A percentile compares a stretch with the other conserved stretches of the same genome.
Evolutionary conservation across 139 green algal species (phyloP).

Genomic region (Bryopsis sp.): DNA sequence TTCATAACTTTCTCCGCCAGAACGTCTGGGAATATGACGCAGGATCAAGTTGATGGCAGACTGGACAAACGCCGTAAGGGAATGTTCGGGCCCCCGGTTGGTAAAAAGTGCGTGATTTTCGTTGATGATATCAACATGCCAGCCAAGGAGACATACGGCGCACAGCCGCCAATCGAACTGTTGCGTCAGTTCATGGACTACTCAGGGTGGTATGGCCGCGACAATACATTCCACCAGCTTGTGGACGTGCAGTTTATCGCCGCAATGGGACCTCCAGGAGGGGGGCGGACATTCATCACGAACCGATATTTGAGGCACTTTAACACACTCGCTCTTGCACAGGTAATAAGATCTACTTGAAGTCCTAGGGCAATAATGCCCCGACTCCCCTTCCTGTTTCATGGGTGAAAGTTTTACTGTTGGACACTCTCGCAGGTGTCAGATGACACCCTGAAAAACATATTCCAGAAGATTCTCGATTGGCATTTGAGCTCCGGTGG

Average conservation of each 20-base stretch:
- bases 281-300: conserved; percentile 59
- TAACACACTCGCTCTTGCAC: conserved; percentile 42
- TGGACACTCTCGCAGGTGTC: conserved; percentile 38
- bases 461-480: conserved; percentile 66
- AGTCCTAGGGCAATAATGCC: not conserved
- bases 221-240: conserved; percentile 54
- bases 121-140: conserved; percentile 81
- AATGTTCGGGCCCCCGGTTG: conserved; percentile 50
- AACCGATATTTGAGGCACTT: conserved; percentile 62
- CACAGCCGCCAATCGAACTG: conserved; percentile 67
- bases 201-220: conserved; percentile 51
- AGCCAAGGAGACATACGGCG: conserved; percentile 56
- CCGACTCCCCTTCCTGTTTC: not conserved
- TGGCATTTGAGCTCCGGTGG: conserved; percentile 44
- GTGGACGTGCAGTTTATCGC: conserved; percentile 57
- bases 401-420: too few species aligned
- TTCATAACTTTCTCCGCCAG: conserved; percentile 56
- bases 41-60: conserved; percentile 59
- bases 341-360: conserved; percentile 35
- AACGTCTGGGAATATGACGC: conserved; percentile 55
- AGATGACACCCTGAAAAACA: conserved; percentile 46
- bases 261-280: conserved; percentile 61
- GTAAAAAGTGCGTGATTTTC: conserved; percentile 46
- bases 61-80: conserved; percentile 66
- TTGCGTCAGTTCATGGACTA: conserved; percentile 61